A percentile compares a stretch with the other conserved stretches of the same genome.
Conservation (phyloP, 495 filamentous ascomycete species). For the Neurospora sp. region DNA sequence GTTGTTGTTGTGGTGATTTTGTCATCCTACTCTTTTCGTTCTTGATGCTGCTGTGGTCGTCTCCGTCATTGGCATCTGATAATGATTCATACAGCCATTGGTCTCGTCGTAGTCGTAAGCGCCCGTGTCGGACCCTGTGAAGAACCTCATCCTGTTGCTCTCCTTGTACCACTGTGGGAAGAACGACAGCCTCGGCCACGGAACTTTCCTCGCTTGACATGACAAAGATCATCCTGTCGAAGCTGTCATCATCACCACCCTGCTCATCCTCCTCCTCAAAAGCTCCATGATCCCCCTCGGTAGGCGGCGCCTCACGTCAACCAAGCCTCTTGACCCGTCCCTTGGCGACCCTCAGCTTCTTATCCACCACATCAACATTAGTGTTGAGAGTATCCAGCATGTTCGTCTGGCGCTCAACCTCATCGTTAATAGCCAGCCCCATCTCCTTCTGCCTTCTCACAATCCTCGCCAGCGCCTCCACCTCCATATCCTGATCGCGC, state of each 20-base stretch:
- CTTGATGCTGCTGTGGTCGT: not conserved
- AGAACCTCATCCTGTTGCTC: not conserved
- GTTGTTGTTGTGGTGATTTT: not conserved
- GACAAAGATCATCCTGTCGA: not conserved
- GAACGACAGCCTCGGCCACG: not conserved
- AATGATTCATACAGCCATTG: not conserved
- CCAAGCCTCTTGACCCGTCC: slow-evolving; percentile 67
- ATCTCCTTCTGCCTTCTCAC: slow-evolving; percentile 77
- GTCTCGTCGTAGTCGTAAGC: not conserved
- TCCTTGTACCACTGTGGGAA: not conserved
- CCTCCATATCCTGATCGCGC: slow-evolving; percentile 72
- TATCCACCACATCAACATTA: slow-evolving; percentile 59
- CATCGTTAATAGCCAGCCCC: slow-evolving; percentile 73
- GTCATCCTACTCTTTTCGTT: not conserved
- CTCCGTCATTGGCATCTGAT: not conserved
- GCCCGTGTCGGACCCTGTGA: not conserved
- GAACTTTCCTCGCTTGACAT: not conserved
- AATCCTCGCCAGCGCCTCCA: slow-evolving; percentile 65
- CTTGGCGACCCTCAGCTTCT: slow-evolving; percentile 76
- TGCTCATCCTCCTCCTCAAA: slow-evolving; percentile 1
- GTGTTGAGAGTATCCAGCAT: slow-evolving; percentile 67
- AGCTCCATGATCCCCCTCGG: not conserved
- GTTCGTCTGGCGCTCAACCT: slow-evolving; percentile 75
- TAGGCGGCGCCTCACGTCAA: slow-evolving; percentile 15
- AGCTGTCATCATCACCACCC: not conserved